Evolutionary conservation across 2,329 filamentous ascomycete species (phyloP), one percentile per base, ranked within the genome.

Genomic region (Diaporthe vaccinii): DNA sequence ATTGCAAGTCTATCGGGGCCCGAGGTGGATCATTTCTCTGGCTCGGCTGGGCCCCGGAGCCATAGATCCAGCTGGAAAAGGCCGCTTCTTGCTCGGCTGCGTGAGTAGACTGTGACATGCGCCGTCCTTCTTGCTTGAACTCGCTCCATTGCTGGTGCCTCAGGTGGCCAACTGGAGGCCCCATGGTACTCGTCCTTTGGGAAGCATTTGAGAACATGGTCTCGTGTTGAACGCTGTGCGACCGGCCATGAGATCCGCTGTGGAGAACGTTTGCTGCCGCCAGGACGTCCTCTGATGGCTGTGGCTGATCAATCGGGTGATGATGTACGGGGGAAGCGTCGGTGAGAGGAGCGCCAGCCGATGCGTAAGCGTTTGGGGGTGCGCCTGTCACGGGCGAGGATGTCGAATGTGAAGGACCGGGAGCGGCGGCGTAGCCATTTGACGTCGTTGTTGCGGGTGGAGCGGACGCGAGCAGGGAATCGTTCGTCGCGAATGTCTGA

Each of bases 191-290:
- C 9, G 75, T 49, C 34, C 68, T 65, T 31, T 72, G 74, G 2
- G 55, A 36, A 20, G 55, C 57, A 25, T 17, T 69, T 53, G 73
- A 28, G 25, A 72, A 70, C 34, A 53, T 59, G 12, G 76, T 68
- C 78, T 82, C 62, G 82, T 80, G 31, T 79, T 73, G 71, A 28
- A 73, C 20, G 41, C 71, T 77, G 58, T 80, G 75, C 57, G 80
- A 36, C 79, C 79, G 69, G 74, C 77, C 71, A 22, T 80, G 75
- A n/a, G 84, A 79, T 12, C 84, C 85, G 76, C 88, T 88, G 70
- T 88, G 86, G 15, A 90, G 77, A 17, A 89, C 78, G 8, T 86
- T 89, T 12, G 91, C 89, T 7, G 90, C 91, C 51, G 88, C 90
- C 62, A 92, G 83, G 8, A 93, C 88, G 78, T 93, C 91, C 25